A percentile compares a stretch with the other conserved stretches of the same genome.
Conservation (phyloP, 305 asterid species). For the Fraxinus nigra region DNA sequence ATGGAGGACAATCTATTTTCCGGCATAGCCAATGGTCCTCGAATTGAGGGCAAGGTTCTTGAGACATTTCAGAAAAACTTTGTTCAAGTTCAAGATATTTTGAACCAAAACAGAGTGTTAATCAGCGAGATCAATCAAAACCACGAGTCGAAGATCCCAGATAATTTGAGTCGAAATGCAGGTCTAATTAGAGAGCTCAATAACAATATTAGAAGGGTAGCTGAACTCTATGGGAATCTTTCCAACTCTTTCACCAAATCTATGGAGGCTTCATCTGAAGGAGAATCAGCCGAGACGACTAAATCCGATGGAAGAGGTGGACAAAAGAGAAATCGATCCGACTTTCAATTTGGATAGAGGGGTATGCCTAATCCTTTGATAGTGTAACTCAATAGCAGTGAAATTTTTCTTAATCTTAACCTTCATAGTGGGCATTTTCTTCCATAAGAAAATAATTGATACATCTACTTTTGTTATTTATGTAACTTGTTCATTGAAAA, state of each 20-base stretch:
- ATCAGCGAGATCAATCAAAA: slow-evolving; percentile 83
- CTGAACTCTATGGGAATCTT: slow-evolving; percentile 68
- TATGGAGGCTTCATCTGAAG: slow-evolving; percentile 66
- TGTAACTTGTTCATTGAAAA: slow-evolving; percentile 27
- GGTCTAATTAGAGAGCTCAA: slow-evolving; percentile 78
- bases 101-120: slow-evolving; percentile 81
- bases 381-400: slow-evolving; percentile 17
- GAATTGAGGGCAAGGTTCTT: slow-evolving; percentile 52
- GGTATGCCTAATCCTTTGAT: slow-evolving; percentile 4
- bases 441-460: slow-evolving; percentile 21
- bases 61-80: slow-evolving; percentile 72
- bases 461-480: slow-evolving; percentile 15
- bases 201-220: slow-evolving; percentile 79
- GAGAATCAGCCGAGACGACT: slow-evolving; percentile 52
- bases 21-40: slow-evolving; percentile 42
- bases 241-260: slow-evolving; percentile 57
- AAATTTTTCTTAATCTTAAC: slow-evolving; percentile 19
- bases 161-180: slow-evolving; percentile 60
- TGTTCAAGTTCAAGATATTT: slow-evolving; percentile 68
- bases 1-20: slow-evolving; percentile 74
- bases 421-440: slow-evolving; percentile 22
- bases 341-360: not conserved
- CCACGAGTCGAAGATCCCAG: slow-evolving; percentile 76
- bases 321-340: slow-evolving; percentile 52
- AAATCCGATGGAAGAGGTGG: slow-evolving; percentile 66